phyloP scores from a whole-genome alignment of 331 rosid species.

The Erythrophleum ivorense region DNA sequence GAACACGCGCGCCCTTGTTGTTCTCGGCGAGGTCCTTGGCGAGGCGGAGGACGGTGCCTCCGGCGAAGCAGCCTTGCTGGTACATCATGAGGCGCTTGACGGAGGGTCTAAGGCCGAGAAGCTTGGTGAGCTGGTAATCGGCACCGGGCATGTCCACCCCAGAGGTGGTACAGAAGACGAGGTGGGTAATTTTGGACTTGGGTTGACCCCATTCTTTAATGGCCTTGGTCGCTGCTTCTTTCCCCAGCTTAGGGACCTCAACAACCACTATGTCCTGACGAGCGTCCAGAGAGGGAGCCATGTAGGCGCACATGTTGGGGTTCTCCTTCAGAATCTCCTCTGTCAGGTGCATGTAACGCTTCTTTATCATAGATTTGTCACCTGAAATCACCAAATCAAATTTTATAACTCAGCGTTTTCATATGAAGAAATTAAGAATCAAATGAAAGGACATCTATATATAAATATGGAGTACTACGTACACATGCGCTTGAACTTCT shows the following conservation, averaged over 20 bases:
- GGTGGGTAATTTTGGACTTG: constrained; percentile 28
- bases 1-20: constrained; percentile 10
- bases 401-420: neutral
- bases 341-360: constrained; percentile 37
- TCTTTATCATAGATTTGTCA: constrained; percentile 28
- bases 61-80: constrained; percentile 33
- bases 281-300: constrained; percentile 31
- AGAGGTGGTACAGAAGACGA: constrained; percentile 32
- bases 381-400: neutral
- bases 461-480: neutral
- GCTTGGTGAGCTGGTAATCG: constrained; percentile 35
- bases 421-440: neutral
- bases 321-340: constrained; percentile 27
- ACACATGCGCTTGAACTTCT: constrained; percentile 39
- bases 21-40: constrained; percentile 36
- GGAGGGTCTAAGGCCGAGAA: constrained; percentile 30
- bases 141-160: constrained; percentile 37
- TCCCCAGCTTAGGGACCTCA: constrained; percentile 27
- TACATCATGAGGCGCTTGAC: constrained; percentile 37
- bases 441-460: neutral
- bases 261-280: constrained; percentile 34
- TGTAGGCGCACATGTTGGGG: constrained; percentile 33
- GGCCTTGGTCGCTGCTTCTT: constrained; percentile 25
- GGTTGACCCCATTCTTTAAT: constrained; percentile 37
- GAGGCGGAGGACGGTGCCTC: constrained; percentile 28